phyloP scores from a whole-genome alignment of 768 basidiomycete species.

The Tubosaeta sp. region DNA sequence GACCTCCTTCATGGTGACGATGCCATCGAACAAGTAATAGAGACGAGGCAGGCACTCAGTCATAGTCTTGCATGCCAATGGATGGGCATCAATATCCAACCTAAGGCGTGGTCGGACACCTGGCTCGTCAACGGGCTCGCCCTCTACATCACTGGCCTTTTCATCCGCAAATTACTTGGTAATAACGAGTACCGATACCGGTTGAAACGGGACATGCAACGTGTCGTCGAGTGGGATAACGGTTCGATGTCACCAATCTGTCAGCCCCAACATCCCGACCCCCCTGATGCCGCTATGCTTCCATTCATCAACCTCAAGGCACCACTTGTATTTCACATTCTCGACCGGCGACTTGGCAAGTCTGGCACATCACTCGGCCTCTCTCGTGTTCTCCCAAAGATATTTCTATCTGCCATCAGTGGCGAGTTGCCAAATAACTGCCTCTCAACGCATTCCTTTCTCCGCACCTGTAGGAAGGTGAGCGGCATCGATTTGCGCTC shows the following conservation, averaged over 20 bases:
- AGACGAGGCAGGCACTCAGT: conserved; percentile 79
- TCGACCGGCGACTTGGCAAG: conserved; percentile 91
- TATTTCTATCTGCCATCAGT: conserved; percentile 90
- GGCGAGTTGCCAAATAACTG: conserved; percentile 85
- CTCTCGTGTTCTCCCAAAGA: conserved; percentile 89
- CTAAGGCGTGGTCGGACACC: conserved; percentile 86
- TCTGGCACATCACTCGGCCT: conserved; percentile 93
- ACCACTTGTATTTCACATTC: conserved; percentile 92
- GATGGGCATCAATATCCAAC: conserved; percentile 95
- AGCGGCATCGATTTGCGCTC: conserved; percentile 84
- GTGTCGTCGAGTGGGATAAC: conserved; percentile 82
- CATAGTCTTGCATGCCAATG: conserved; percentile 95
- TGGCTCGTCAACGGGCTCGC: conserved; percentile 98
- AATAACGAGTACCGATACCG: conserved; percentile 97
- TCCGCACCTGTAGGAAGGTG: conserved; percentile 89
- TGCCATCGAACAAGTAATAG: conserved; percentile 89
- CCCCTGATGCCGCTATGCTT: conserved; percentile 73
- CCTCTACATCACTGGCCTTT: conserved; percentile 85
- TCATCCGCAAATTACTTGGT: conserved; percentile 81
- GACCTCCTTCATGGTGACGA: conserved; percentile 86
- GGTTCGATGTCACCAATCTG: conserved; percentile 92
- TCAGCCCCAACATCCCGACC: conserved; percentile 79
- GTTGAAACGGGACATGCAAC: conserved; percentile 94
- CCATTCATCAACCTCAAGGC: conserved; percentile 95
- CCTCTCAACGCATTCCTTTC: conserved; percentile 85